Evolutionary conservation across 108 stramenopile genomes (phyloP), one percentile per base, ranked within the genome.

Genomic region (Phaeodactylum tricornutum): DNA sequence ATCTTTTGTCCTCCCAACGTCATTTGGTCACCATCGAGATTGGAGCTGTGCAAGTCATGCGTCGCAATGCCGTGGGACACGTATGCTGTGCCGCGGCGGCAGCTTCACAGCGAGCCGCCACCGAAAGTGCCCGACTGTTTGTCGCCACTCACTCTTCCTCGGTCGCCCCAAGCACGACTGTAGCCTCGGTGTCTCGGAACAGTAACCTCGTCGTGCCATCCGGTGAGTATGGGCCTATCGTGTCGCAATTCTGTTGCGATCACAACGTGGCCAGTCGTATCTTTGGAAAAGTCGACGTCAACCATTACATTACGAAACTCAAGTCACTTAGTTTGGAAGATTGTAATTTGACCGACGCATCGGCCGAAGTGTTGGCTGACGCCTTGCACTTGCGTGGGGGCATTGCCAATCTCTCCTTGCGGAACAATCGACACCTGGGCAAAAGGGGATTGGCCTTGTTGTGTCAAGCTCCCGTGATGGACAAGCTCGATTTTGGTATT

Each of bases 371-470:
- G 44, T 8, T 45, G 4, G 44, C 44, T 26, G 44, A 45, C 9
- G 24, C 15, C 21, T 16, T 45, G 8, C 44, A 45, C 44, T 15
- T 26, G n/a, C 20, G 25, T 4, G 44, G 44, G 27, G 48, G 48
- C 12, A 27, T 49, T 6, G 48, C 15, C 15, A n/a, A 49, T 7
- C 48, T 49, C 31, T 12, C n/a, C 30, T 2, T 49, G 3, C 36
- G 48, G 16, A 32, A n/a, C 48, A 49, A 49, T 29, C 48, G 48
- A 2, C 15, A 14, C 34, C n/a, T 49, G 29, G 31, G 30, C 7
- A 15, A 29, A n/a, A 16, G n/a, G 4, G 48, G 30, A 4, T 27
- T 30, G 48, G 3, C n/a, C 14, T 17, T 15, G 16, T n/a, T 49
- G 4, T 32, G 7, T 7, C 48, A 49, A 15, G 48, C 48, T 8